Percentiles rank a stretch among this genome's conserved stretches.
Conservation (phyloP, 768 basidiomycete genomes). For the Vararia minispora region DNA sequence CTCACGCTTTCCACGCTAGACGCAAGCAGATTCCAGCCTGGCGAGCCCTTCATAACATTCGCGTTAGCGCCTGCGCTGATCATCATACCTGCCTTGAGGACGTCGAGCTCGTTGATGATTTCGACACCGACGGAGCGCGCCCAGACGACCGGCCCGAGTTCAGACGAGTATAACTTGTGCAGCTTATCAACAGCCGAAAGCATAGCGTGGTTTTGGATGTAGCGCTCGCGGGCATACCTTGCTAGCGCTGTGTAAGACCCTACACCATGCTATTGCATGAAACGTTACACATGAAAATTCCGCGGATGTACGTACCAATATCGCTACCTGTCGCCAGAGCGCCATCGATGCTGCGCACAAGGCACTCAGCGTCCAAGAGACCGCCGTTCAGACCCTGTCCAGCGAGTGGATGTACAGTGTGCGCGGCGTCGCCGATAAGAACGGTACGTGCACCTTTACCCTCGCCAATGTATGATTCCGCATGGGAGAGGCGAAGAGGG, state of each 20-base stretch:
- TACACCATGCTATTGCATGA: slow-evolving; percentile 17
- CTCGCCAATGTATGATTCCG: slow-evolving; percentile 77
- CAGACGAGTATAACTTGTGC: slow-evolving; percentile 73
- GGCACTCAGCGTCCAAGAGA: slow-evolving; percentile 71
- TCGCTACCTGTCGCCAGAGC: slow-evolving; percentile 62
- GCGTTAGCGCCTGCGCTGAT: slow-evolving; percentile 66
- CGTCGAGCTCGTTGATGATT: slow-evolving; percentile 80
- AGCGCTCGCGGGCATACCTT: slow-evolving; percentile 72
- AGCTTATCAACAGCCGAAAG: slow-evolving; percentile 84
- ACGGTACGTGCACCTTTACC: slow-evolving; percentile 59
- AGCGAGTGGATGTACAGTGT: slow-evolving; percentile 88
- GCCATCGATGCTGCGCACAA: slow-evolving; percentile 52
- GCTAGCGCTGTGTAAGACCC: slow-evolving; percentile 67
- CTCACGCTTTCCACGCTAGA: too few species aligned
- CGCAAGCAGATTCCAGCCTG: too few species aligned
- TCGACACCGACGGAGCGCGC: slow-evolving; percentile 81
- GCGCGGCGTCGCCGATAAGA: slow-evolving; percentile 92
- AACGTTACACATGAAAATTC: background rate
- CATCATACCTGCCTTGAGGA: slow-evolving; percentile 79
- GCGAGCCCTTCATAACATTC: too few species aligned
- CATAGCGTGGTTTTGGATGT: slow-evolving; percentile 76
- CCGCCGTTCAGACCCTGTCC: slow-evolving; percentile 96
- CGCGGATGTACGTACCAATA: slow-evolving; percentile 45
- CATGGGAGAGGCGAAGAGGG: slow-evolving; percentile 80
- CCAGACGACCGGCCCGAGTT: slow-evolving; percentile 67